A percentile compares a stretch with the other conserved stretches of the same genome.
Conservation (phyloP, 2,329 filamentous ascomycete species). For the Diaporthe humulicola region DNA sequence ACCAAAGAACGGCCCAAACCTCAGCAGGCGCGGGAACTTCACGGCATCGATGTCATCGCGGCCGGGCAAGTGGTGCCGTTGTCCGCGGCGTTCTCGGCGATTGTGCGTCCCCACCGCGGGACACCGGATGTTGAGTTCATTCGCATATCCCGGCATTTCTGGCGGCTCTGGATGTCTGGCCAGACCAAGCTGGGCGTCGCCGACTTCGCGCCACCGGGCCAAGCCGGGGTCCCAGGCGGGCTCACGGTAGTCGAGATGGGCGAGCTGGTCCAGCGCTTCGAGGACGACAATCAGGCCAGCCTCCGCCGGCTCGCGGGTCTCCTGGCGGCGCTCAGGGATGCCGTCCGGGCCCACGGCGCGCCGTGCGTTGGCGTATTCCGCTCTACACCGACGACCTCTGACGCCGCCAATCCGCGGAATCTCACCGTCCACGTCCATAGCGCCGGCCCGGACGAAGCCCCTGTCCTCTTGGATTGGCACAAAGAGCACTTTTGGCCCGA, state of each 20-base stretch:
- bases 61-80: neutral
- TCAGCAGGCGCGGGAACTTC: neutral
- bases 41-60: neutral
- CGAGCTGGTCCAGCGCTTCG: neutral
- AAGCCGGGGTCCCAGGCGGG: no score
- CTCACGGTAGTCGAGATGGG: neutral
- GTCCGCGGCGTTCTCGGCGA: neutral
- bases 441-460: neutral
- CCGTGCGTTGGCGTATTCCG: neutral
- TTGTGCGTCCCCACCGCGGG: neutral
- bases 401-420: no score
- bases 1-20: neutral
- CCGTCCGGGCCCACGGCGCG: neutral
- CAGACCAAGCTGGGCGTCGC: neutral
- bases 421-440: neutral
- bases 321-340: neutral
- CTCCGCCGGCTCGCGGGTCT: neutral
- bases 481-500: neutral
- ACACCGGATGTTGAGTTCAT: accelerated
- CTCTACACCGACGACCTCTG: no score
- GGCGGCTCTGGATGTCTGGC: neutral
- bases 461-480: neutral
- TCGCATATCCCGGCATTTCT: neutral
- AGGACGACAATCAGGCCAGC: neutral
- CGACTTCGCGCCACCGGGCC: neutral